These are phyloP conservation scores for Pseudogymnoascus sp. DNA, from an alignment of 2,329 filamentous ascomycete genomes.

Conservation along the genomic window DNA sequence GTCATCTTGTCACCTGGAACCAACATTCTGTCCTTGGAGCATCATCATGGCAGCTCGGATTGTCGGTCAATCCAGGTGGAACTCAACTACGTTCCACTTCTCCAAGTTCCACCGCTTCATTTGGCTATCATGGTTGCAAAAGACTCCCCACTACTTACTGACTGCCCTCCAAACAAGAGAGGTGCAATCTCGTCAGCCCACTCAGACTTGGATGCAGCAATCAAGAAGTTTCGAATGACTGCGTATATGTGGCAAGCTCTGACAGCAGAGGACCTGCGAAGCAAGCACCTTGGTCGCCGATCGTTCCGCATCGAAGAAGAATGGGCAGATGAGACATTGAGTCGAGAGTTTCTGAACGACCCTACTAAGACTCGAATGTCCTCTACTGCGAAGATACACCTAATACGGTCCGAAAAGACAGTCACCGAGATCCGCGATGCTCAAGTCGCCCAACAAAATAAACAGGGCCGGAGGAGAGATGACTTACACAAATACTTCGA, in stretches of 20 bases:
- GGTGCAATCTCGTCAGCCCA: conserved; percentile 45
- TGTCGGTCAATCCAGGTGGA: conserved; percentile 35
- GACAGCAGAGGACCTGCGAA: conserved; percentile 67
- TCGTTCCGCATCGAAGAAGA: conserved; percentile 69
- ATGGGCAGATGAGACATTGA: conserved; percentile 62
- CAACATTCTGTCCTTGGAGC: conserved; percentile 58
- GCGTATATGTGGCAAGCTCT: conserved; percentile 73
- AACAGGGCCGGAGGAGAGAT: conserved; percentile 45
- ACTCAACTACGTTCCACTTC: conserved; percentile 47
- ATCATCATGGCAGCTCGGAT: conserved; percentile 50
- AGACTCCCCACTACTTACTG: conserved; percentile 62
- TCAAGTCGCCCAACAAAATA: conserved; percentile 59
- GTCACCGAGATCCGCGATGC: conserved; percentile 58
- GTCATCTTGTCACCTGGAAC: conserved; percentile 59
- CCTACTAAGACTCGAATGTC: conserved; percentile 10
- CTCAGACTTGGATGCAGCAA: conserved; percentile 51
- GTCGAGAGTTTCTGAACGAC: conserved; percentile 25
- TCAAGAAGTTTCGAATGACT: conserved; percentile 65
- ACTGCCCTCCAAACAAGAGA: conserved; percentile 56
- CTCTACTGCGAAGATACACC: conserved; percentile 54
- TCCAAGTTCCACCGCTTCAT: conserved; percentile 56
- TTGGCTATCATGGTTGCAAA: conserved; percentile 62
- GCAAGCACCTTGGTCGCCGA: conserved; percentile 59
- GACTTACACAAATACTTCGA: conserved; percentile 40
- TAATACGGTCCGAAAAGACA: conserved; percentile 59